Base-by-base conservation (phyloP, 495 filamentous ascomycete species). In the Penicillium herquei region DNA sequence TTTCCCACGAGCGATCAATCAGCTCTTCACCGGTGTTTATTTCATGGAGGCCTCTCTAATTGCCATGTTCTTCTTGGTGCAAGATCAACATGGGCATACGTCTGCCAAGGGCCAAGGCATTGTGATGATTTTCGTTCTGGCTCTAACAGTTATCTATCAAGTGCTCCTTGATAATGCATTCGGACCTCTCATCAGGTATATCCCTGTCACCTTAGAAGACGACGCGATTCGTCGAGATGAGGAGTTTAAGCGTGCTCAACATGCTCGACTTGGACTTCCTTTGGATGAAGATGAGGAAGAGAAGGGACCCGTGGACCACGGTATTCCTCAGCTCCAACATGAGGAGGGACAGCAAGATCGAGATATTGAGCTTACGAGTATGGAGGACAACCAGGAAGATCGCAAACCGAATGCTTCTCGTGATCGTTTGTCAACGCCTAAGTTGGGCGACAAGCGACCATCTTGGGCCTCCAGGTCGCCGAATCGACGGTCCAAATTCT, bases 201-300 rank as follows among this genome's bases (percentile, higher is more conserved):
- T 98, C 39, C 94, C 94, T 0, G 95, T 98, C 62, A 98, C 94
- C 0, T 80, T 98, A 41, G 94, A 98, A 68, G 95, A 98, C 61
- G 91, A 96, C 54, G 94, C 94, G 6, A 90, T 94, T 11, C 77
- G 87, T 40, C 86, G 92, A 4, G 95, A 98, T 62, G 84, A 94
- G 62, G 90, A 88, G 49, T 98, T 98, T 67, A 86, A 87, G 37
- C 81, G 85, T 35, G 87, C 87, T 17, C 90, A 94, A 65, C 84
- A 84, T 51, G 80, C 79, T 47, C 79, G 84, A 8, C 70, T 83
- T 43, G 74, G 70, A 1, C 58, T 79, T 46, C 63, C 62, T 39
- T 70, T 81, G 48, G 85, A 73, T 43, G 69, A 65, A 45, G 64
- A 69, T 1, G 62, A 63, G 2, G 57, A 64, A 0, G 57, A 64